Conservation (phyloP, 257 asterid species). For the Ballota nigra region DNA sequence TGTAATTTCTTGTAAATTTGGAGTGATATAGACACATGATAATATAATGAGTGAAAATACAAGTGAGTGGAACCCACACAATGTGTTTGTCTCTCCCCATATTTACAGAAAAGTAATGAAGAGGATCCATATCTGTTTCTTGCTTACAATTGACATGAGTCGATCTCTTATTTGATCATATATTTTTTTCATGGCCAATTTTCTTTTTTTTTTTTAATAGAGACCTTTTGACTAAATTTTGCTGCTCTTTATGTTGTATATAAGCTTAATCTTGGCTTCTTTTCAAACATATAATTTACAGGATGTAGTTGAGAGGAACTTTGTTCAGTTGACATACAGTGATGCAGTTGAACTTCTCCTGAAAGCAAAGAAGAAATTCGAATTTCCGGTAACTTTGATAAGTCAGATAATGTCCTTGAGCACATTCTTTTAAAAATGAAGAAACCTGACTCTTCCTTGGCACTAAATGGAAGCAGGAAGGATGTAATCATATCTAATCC, state of each 20-base stretch:
- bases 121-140: neutral
- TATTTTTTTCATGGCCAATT: neutral
- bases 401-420: neutral
- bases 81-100: too few species aligned
- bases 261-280: slow-evolving; percentile 27
- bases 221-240: neutral
- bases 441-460: neutral
- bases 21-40: too few species aligned
- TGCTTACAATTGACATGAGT: neutral
- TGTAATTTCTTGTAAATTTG: too few species aligned
- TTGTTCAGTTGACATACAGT: slow-evolving; percentile 83
- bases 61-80: too few species aligned
- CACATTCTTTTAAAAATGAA: neutral
- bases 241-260: slow-evolving; percentile 9
- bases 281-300: slow-evolving; percentile 35
- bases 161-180: neutral
- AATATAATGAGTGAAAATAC: too few species aligned
- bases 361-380: slow-evolving; percentile 74
- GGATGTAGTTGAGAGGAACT: slow-evolving; percentile 82
- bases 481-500: neutral
- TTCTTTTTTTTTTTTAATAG: neutral
- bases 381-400: slow-evolving; percentile 55
- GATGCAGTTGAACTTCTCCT: slow-evolving; percentile 79
- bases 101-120: too few species aligned
- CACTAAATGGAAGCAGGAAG: neutral